Evolutionary conservation across 1,284 basidiomycete genomes (phyloP).

Genomic region (Cryptococcus neoformans): DNA sequence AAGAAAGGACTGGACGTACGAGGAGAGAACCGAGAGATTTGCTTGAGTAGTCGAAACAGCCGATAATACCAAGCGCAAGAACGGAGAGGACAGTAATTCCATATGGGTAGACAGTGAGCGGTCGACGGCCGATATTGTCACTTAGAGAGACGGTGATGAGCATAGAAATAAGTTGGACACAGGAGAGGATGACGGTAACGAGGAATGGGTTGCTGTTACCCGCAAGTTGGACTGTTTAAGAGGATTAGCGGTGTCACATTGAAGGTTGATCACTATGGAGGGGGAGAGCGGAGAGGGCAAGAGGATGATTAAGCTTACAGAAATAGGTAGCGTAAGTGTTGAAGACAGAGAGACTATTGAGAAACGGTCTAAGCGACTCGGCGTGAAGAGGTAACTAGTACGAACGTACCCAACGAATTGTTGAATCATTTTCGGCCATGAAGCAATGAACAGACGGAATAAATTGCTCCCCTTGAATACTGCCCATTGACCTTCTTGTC

Average conservation of each 20-base stretch:
- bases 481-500: constrained; percentile 5
- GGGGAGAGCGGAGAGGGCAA: not conserved
- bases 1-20: constrained; percentile 5
- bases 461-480: constrained; percentile 14
- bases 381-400: not conserved
- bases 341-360: constrained; percentile 7
- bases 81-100: constrained; percentile 20
- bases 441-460: constrained; percentile 13
- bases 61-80: constrained; percentile 29
- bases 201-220: constrained; percentile 31
- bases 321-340: constrained; percentile 26
- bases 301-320: constrained; percentile 3
- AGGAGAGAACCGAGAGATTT: constrained; percentile 22
- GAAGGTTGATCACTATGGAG: no score
- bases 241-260: not conserved
- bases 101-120: constrained; percentile 27
- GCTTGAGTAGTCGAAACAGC: constrained; percentile 26
- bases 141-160: constrained; percentile 12
- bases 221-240: constrained; percentile 21
- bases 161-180: constrained; percentile 22
- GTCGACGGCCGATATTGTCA: constrained; percentile 27
- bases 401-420: constrained; percentile 13
- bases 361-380: not conserved
- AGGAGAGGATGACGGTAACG: constrained; percentile 35
- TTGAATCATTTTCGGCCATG: constrained; percentile 21